Conservation (phyloP, 2,329 filamentous ascomycete genomes). For the Ilyonectria sp. region DNA sequence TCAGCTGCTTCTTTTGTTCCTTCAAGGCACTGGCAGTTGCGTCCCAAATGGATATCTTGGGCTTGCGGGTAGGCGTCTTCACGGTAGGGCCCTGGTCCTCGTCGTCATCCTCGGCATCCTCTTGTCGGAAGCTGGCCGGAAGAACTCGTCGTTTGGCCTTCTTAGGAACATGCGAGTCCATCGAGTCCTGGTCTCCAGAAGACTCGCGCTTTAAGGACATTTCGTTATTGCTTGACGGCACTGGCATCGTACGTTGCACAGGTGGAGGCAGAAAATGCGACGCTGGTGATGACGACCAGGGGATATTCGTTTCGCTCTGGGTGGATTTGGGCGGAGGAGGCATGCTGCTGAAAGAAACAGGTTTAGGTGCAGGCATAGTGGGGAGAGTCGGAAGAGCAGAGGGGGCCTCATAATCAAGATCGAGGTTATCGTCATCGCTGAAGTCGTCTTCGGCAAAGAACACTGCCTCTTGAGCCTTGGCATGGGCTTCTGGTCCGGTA, state of each 20-base stretch:
- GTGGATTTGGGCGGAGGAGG: slow-evolving; percentile 48
- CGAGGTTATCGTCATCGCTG: slow-evolving; percentile 85
- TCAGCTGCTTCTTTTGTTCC: slow-evolving; percentile 83
- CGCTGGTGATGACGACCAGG: slow-evolving; percentile 81
- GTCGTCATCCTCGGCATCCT: slow-evolving; percentile 55
- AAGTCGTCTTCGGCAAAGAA: slow-evolving; percentile 87
- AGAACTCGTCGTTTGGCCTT: slow-evolving; percentile 75
- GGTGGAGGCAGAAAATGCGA: slow-evolving; percentile 62
- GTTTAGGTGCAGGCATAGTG: slow-evolving; percentile 38
- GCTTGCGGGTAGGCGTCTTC: slow-evolving; percentile 47
- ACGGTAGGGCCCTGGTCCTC: slow-evolving; percentile 26
- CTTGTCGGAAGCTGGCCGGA: slow-evolving; percentile 63
- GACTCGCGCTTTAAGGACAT: slow-evolving; percentile 61
- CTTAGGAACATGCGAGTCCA: slow-evolving; percentile 46
- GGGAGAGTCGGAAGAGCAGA: slow-evolving; percentile 61
- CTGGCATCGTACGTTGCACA: slow-evolving; percentile 34
- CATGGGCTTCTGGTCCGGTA: slow-evolving; percentile 47
- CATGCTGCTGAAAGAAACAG: slow-evolving; percentile 44
- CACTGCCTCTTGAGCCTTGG: slow-evolving; percentile 56
- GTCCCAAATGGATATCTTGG: slow-evolving; percentile 45
- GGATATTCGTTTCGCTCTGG: slow-evolving; percentile 58
- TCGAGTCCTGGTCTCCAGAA: slow-evolving; percentile 49
- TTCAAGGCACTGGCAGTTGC: slow-evolving; percentile 56
- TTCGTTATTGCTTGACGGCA: slow-evolving; percentile 39
- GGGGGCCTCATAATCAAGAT: slow-evolving; percentile 77